Base-by-base conservation (phyloP, 441 rosid genomes). In the Dalechampia spathulata region DNA sequence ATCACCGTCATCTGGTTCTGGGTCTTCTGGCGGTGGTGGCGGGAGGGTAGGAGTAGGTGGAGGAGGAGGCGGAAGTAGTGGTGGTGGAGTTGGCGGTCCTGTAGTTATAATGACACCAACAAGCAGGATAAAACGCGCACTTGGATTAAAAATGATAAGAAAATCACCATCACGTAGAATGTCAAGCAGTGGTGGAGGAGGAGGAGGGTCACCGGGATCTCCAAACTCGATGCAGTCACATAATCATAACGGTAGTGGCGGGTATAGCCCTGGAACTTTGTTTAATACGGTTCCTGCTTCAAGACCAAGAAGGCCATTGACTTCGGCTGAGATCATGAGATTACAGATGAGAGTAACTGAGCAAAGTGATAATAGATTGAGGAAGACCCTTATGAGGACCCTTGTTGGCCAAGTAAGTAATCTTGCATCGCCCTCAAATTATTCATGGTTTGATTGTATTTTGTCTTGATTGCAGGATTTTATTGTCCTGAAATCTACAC, bases 261-360 rank as follows among this genome's bases (percentile, higher is more conserved):
- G 75, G n/a, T 48, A 60, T 5, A 73, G 79, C 47, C 77, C 77
- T 2, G 74, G 57, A 3, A 26, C 57, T 2, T 76, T 69, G 32
- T 76, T 74, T 66, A 57, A 71, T 21, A 77, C 86, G 4, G 62
- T 70, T 42, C 82, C 69, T 0, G 51, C 72, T 3, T 51, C 69
- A 14, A 80, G 87, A 49, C 81, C 96, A 1, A 70, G 85, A 52
- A 63, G 96, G 26, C 95, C 95, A 2, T 48, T 92, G 55, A 92
- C 95, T 1, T 88, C 94, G 8, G 95, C 95, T 0, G 98, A 92
- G 83, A 85, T 92, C 41, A 92, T 92, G 98, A 83, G 92, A 65
- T 78, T 80, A 52, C 98, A 92, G 50, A 92, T 89, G 96, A 72
- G 72, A 74, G 94, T 92, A 32, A 79, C 91, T 25, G 96, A 86